Evolutionary conservation across 1,284 basidiomycete genomes (phyloP).

Genomic region (Pyrrhoderma lamaoense): DNA sequence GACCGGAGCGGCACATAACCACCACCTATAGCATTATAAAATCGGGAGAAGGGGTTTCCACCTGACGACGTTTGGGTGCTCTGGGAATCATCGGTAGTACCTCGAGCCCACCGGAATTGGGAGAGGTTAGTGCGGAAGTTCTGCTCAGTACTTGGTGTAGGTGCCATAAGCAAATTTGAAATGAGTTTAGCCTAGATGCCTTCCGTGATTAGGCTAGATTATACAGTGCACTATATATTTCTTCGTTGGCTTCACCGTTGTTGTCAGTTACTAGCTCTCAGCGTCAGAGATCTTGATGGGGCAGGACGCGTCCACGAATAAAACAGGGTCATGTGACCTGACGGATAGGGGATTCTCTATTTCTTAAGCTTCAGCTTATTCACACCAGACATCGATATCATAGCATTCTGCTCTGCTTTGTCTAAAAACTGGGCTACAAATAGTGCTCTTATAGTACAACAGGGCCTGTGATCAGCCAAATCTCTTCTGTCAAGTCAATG

Average conservation of each 20-base stretch:
- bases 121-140: slow-evolving; percentile 62
- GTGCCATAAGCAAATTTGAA: slow-evolving; percentile 10
- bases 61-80: slow-evolving; percentile 29
- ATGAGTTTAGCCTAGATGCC: not conserved
- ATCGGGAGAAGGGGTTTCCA: slow-evolving; percentile 58
- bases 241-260: slow-evolving; percentile 3
- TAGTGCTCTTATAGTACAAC: no score
- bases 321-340: no score
- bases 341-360: no score
- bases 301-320: not conserved
- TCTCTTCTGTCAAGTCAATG: not conserved
- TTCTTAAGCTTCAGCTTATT: no score
- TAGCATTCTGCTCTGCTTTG: no score
- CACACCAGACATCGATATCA: no score
- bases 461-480: no score
- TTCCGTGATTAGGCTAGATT: not conserved
- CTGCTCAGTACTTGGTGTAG: slow-evolving; percentile 48
- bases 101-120: slow-evolving; percentile 82
- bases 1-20: slow-evolving; percentile 74
- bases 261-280: not conserved
- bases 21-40: slow-evolving; percentile 69
- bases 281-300: no score
- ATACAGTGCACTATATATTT: not conserved
- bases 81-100: slow-evolving; percentile 66
- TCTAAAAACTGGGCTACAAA: no score